A percentile compares a stretch with the other conserved stretches of the same genome.
phyloP scores from a whole-genome alignment of 192 early-diverging fungal species.

The Mortierella hygrophila region DNA sequence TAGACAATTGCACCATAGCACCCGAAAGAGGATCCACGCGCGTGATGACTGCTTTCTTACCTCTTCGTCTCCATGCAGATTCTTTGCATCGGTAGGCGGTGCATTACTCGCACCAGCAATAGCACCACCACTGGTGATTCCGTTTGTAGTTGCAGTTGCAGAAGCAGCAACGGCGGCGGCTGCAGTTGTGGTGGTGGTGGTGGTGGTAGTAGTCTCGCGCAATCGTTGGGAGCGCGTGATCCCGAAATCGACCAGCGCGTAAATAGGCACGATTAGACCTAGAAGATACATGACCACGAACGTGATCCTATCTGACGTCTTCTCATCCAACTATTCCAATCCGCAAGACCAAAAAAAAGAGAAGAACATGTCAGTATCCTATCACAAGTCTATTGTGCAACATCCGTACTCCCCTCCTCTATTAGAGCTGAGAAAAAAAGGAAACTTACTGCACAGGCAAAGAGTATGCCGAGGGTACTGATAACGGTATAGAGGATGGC shows the following conservation, averaged over 20 bases:
- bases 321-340: conserved; percentile 13
- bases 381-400: no score
- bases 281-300: conserved; percentile 19
- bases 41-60: neutral
- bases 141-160: neutral
- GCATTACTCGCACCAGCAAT: neutral
- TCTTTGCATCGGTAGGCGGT: neutral
- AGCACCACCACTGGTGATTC: neutral
- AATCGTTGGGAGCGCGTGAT: neutral
- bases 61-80: neutral
- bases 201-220: neutral
- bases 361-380: neutral
- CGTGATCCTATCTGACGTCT: conserved; percentile 19
- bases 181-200: neutral
- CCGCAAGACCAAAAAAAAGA: neutral
- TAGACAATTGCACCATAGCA: neutral
- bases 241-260: conserved; percentile 8
- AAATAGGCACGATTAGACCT: conserved; percentile 14
- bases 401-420: neutral
- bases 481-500: conserved; percentile 8
- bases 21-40: neutral
- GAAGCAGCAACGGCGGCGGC: neutral
- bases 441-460: conserved; percentile 12
- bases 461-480: conserved; percentile 9
- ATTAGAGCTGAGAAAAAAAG: neutral